Evolutionary conservation across 768 basidiomycete genomes (phyloP), one percentile per base, ranked within the genome.

Genomic region (Termitomyces bulborhizus): DNA sequence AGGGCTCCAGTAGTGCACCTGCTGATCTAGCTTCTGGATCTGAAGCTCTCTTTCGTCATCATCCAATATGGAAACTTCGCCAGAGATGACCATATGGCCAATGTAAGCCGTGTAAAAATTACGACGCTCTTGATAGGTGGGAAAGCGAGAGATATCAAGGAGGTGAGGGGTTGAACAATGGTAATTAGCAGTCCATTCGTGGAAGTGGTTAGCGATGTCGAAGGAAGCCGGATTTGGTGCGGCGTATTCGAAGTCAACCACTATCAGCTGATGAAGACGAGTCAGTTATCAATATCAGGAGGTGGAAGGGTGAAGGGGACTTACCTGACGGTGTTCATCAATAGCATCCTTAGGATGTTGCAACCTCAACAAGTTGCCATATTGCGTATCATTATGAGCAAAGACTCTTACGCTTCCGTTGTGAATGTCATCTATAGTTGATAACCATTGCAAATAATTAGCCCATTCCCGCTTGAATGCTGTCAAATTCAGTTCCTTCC

Each of bases 171-270:
- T 79, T 4, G 79, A 65, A 37, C 76, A 77, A 66, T 90, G 87
- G 69, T 98, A 98, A 70, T 97, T 80, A 15, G 92, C 87, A 18
- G 90, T 91, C 96, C 97, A 98, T 71, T 98, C 97, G 66, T 91
- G 88, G 72, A 95, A 97, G 69, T 96, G 93, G 69, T 96, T 96
- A 54, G 90, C 96, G 62, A 99, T 94, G 67, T 99, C 97, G 70
- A 86, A 97, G 3, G 92, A 90, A 3, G 93, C 84, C 26, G 95
- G 88, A 65, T 98, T 98, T 4, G 90, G 88, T 0, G 86, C 80
- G 13, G 96, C 93, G 66, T 99, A 99, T 73, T 99, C 97, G 67
- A 98, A 98, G 72, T 99, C 97, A 59, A 97, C 93, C 36, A 96
- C 90, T 66, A 96, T 90, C 59, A 96, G 85, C 90, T 95, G 56